These are phyloP conservation scores for Microthlaspi erraticum DNA, from an alignment of 345 rosid species.

Conservation along the genomic window DNA sequence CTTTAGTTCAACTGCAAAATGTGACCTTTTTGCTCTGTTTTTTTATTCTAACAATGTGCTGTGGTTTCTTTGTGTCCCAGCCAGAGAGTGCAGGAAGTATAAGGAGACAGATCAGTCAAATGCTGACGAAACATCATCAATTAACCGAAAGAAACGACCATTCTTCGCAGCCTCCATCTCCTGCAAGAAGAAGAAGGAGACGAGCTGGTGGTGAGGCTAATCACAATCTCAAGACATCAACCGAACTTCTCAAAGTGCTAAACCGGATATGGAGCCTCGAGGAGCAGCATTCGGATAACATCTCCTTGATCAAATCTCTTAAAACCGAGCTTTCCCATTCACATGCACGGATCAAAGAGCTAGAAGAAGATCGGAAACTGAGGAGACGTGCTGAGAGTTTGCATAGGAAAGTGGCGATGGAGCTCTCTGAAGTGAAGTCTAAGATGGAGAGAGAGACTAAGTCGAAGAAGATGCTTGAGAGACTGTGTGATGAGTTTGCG, in stretches of 20 bases:
- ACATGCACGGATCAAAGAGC: conserved; percentile 70
- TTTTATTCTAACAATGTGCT: background rate
- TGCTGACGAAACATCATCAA: conserved; percentile 84
- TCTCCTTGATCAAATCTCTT: conserved; percentile 72
- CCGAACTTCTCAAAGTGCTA: conserved; percentile 88
- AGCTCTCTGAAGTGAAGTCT: conserved; percentile 78
- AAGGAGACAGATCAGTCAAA: conserved; percentile 81
- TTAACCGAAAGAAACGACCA: conserved; percentile 63
- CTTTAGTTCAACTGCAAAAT: background rate
- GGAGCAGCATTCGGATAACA: conserved; percentile 82
- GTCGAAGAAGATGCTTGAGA: conserved; percentile 76
- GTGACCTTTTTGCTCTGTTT: conserved; percentile 1
- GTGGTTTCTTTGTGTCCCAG: conserved; percentile 54
- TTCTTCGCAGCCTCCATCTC: conserved; percentile 83
- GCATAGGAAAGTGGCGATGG: conserved; percentile 83
- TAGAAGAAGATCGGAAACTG: conserved; percentile 90
- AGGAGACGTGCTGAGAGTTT: conserved; percentile 82
- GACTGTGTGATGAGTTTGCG: conserved; percentile 92
- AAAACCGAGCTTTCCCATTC: conserved; percentile 79
- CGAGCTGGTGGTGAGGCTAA: conserved; percentile 65
- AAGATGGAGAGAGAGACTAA: too few relatives aligned
- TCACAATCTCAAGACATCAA: conserved; percentile 83
- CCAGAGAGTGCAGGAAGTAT: conserved; percentile 88
- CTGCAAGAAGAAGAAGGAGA: conserved; percentile 71
- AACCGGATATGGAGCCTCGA: conserved; percentile 95